phyloP scores from a whole-genome alignment of 2,329 filamentous ascomycete genomes.

The Byssoonygena ceratinophila region DNA sequence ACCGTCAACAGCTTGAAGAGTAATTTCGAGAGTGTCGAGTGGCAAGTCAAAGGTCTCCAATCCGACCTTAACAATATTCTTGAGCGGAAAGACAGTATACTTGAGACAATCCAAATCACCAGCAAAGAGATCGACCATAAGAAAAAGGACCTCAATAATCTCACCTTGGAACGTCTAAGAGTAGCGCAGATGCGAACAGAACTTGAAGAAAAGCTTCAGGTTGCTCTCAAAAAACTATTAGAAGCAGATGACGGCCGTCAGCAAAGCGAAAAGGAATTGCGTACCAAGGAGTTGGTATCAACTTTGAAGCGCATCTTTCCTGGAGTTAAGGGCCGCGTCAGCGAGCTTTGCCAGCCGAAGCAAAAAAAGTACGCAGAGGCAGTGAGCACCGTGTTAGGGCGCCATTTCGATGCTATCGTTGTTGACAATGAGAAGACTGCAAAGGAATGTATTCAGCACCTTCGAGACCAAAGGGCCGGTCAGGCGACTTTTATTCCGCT shows the following conservation, averaged over 20 bases:
- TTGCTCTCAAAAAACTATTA: constrained; percentile 66
- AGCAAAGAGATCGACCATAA: constrained; percentile 70
- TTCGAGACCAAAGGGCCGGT: constrained; percentile 77
- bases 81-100: constrained; percentile 55
- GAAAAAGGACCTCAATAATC: constrained; percentile 79
- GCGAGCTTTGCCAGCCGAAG: constrained; percentile 87
- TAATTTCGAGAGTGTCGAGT: constrained; percentile 70
- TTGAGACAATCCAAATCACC: constrained; percentile 55
- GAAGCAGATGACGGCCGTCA: constrained; percentile 77
- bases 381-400: constrained; percentile 80
- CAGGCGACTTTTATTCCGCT: constrained; percentile 92
- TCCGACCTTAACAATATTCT: constrained; percentile 58
- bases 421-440: constrained; percentile 93
- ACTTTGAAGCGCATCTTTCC: constrained; percentile 84
- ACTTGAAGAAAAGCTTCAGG: constrained; percentile 80
- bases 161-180: constrained; percentile 72
- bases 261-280: constrained; percentile 70
- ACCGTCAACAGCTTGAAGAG: constrained; percentile 81
- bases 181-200: constrained; percentile 75
- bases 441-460: constrained; percentile 84
- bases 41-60: constrained; percentile 61
- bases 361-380: constrained; percentile 95
- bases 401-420: constrained; percentile 87
- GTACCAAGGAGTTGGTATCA: constrained; percentile 71
- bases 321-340: constrained; percentile 80